Evolutionary conservation across 768 basidiomycete genomes (phyloP), one percentile per base, ranked within the genome.

Genomic region (Trametes coccinea): DNA sequence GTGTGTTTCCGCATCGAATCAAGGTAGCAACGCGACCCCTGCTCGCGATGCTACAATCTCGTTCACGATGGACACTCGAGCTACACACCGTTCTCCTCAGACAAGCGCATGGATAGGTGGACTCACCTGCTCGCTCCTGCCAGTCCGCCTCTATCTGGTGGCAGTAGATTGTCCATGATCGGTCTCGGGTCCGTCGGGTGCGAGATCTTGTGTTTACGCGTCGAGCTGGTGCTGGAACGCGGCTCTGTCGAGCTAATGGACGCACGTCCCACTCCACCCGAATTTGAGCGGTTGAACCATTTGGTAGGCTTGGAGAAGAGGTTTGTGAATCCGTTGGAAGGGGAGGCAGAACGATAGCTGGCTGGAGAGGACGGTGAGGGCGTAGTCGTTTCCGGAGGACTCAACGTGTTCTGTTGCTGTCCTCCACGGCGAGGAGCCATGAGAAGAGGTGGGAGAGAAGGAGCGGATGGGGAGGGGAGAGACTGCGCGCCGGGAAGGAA

Each of bases 111-210:
- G 34, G 11, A 37, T 37, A 11, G 6, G 3, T 31, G 27, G 3
- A 75, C 86, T 75, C 74, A 88, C 89, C 80, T 80, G 70, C 78
- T 76, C 65, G 82, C 80, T 60, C 79, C 77, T 54, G 54, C 54
- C 43, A 64, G 31, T 16, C 53, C 61, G 52, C 40, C 64, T 65
- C 49, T 60, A 56, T 67, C 75, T 66, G 84, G 83, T 2, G 75
- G 76, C 65, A 89, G 85, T 47, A 79, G 65, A 16, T 73, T 74
- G 2, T 75, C 65, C 64, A 89, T 73, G 56, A 93, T 88, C 2
- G 90, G 92, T 22, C 91, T 77, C 8, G 90, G 91, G 67, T 93
- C 92, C 4, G 90, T 91, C 1, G 91, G 91, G 48, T 87, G 85
- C 34, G 92, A 93, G 40, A 93, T 93, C 79, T 91, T 92, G 55